Evolutionary conservation across 768 basidiomycete genomes (phyloP).

Genomic region (Lentinula raphanica): DNA sequence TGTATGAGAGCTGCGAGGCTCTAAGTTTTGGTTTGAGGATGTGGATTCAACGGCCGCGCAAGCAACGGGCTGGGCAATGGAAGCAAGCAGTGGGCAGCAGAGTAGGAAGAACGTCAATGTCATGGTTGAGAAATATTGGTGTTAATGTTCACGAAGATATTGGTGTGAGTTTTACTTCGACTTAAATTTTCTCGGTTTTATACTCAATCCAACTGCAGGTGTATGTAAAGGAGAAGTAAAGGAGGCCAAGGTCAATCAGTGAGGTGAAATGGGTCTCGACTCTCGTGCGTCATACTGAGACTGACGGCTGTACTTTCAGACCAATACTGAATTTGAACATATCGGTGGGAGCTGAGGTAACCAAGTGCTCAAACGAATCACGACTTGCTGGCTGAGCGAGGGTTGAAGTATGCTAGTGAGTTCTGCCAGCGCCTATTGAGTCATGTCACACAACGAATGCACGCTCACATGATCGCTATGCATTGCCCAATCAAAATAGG

Average conservation of each 20-base stretch:
- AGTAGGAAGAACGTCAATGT: neutral
- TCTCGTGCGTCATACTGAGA: neutral
- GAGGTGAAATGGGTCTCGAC: neutral
- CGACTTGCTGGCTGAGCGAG: too few relatives aligned
- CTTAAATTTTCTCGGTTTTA: neutral
- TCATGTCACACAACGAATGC: too few relatives aligned
- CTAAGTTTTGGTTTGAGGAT: neutral
- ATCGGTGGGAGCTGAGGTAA: too few relatives aligned
- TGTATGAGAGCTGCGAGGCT: neutral
- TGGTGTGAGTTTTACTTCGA: too few relatives aligned
- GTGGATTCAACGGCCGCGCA: neutral
- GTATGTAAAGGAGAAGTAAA: neutral
- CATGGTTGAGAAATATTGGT: neutral
- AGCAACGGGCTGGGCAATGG: neutral
- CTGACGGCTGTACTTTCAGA: neutral
- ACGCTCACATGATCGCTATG: too few relatives aligned
- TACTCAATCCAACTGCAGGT: neutral
- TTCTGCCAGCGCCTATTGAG: too few relatives aligned
- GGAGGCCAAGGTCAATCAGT: neutral
- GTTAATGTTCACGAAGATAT: too few relatives aligned
- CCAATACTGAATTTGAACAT: neutral
- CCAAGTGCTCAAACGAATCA: too few relatives aligned
- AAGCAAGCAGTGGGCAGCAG: neutral
- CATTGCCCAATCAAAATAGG: too few relatives aligned
- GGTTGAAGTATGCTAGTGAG: too few relatives aligned